Conservation (phyloP, 352 stramenopile genomes). For the Globisporangium irregulare region DNA sequence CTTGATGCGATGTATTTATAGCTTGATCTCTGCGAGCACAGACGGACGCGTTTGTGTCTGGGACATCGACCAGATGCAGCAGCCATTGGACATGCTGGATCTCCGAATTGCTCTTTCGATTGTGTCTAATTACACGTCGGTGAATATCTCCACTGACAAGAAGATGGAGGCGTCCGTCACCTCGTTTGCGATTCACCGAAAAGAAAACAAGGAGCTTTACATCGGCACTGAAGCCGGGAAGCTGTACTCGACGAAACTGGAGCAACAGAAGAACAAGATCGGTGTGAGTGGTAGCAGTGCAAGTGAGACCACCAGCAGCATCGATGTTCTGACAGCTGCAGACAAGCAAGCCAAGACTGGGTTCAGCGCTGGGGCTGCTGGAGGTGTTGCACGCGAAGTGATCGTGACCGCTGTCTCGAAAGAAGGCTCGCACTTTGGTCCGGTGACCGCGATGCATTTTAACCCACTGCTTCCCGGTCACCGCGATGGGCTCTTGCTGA, state of each 20-base stretch:
- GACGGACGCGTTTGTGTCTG: conserved; percentile 85
- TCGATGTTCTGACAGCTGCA: conserved; percentile 5
- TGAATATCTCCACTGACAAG: conserved; percentile 65
- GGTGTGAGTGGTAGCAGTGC: conserved; percentile 13
- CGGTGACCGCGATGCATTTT: conserved; percentile 84
- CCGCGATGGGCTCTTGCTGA: conserved; percentile 76
- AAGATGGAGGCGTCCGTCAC: conserved; percentile 87
- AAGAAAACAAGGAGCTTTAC: conserved; percentile 82
- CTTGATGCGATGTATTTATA: conserved; percentile 18
- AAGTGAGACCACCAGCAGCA: conserved; percentile 17
- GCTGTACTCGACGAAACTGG: conserved; percentile 71
- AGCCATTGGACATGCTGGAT: conserved; percentile 82
- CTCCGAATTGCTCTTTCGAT: conserved; percentile 78
- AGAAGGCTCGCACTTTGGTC: conserved; percentile 74
- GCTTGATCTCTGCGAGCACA: conserved; percentile 82
- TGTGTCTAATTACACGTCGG: conserved; percentile 67
- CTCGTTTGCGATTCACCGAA: conserved; percentile 75
- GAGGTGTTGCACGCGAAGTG: conserved; percentile 47
- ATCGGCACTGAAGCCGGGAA: conserved; percentile 84
- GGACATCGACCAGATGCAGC: conserved; percentile 82
- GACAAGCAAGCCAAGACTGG: conserved; percentile 43
- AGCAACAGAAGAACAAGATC: conserved; percentile 70
- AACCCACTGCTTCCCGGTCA: conserved; percentile 70
- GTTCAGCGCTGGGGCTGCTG: conserved; percentile 16
- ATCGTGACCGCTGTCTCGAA: conserved; percentile 67